phyloP scores from a whole-genome alignment of 2,329 filamentous ascomycete species.

The Dactylellina haptotyla region DNA sequence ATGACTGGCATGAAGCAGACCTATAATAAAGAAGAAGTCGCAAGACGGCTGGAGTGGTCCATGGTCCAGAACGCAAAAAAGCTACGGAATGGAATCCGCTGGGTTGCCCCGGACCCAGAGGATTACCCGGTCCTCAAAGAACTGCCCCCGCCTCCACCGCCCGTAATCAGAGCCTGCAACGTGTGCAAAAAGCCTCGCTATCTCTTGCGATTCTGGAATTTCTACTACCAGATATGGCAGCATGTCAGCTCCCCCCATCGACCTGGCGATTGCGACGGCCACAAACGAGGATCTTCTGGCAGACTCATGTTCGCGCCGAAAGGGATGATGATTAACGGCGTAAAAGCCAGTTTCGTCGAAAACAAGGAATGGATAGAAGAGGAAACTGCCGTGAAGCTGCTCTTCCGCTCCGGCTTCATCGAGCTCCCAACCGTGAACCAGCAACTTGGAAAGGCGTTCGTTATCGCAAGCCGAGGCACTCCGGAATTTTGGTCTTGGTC shows the following conservation, averaged over 20 bases:
- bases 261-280: constrained; percentile 12
- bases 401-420: constrained; percentile 36
- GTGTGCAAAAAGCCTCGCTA: constrained; percentile 36
- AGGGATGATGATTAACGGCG: constrained; percentile 1
- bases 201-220: constrained; percentile 49
- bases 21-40: constrained; percentile 45
- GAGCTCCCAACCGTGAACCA: constrained; percentile 17
- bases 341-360: constrained; percentile 4
- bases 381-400: constrained; percentile 34
- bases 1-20: constrained; percentile 41
- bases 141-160: constrained; percentile 38
- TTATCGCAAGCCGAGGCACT: not conserved
- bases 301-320: constrained; percentile 42
- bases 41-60: constrained; percentile 43
- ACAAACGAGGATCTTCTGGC: constrained; percentile 20
- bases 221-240: constrained; percentile 42
- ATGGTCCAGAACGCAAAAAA: constrained; percentile 39
- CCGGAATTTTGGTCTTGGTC: constrained; percentile 7
- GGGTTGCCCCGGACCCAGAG: constrained; percentile 21
- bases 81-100: constrained; percentile 22
- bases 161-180: constrained; percentile 40
- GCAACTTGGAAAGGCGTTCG: constrained; percentile 4
- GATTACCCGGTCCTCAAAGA: constrained; percentile 5
- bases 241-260: constrained; percentile 45
- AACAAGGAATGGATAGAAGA: constrained; percentile 50